A percentile compares a stretch with the other conserved stretches of the same genome.
phyloP scores from a whole-genome alignment of 1,284 basidiomycete genomes.

The Pseudozyma thailandica region DNA sequence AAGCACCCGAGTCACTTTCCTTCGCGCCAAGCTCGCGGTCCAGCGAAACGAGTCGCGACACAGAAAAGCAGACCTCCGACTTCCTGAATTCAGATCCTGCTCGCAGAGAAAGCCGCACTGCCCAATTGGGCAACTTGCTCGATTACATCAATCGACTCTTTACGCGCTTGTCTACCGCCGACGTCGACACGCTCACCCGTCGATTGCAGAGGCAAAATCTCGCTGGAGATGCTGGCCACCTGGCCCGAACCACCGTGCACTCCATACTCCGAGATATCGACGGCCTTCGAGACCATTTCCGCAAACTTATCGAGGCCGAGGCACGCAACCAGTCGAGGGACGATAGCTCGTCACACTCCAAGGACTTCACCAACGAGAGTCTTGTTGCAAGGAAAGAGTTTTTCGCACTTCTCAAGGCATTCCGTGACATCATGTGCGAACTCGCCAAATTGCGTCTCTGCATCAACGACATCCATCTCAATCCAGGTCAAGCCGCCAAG shows the following conservation, averaged over 20 bases:
- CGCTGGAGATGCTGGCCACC: constrained; percentile 83
- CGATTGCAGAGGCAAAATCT: constrained; percentile 91
- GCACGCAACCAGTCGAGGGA: constrained; percentile 37
- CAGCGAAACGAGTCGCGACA: constrained; percentile 46
- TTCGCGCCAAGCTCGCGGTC: constrained; percentile 44
- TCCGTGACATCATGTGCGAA: constrained; percentile 86
- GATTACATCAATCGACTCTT: constrained; percentile 79
- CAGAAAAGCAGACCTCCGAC: constrained; percentile 29
- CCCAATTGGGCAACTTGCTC: constrained; percentile 74
- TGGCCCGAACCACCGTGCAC: constrained; percentile 84
- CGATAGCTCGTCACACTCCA: constrained; percentile 69
- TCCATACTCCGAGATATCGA: constrained; percentile 79
- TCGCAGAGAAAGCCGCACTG: constrained; percentile 57
- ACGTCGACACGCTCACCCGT: constrained; percentile 86
- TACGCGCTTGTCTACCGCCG: constrained; percentile 79
- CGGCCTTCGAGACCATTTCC: constrained; percentile 80
- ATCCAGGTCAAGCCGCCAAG: constrained; percentile 76
- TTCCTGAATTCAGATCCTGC: constrained; percentile 29
- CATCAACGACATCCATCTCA: constrained; percentile 89
- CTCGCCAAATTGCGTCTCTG: constrained; percentile 82
- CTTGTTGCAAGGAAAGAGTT: constrained; percentile 84
- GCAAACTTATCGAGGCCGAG: constrained; percentile 73
- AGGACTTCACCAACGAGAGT: constrained; percentile 36
- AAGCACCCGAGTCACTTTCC: constrained; percentile 30
- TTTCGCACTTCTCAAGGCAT: constrained; percentile 81